Conservation (phyloP, 305 asterid species). For the Lippia alba region DNA sequence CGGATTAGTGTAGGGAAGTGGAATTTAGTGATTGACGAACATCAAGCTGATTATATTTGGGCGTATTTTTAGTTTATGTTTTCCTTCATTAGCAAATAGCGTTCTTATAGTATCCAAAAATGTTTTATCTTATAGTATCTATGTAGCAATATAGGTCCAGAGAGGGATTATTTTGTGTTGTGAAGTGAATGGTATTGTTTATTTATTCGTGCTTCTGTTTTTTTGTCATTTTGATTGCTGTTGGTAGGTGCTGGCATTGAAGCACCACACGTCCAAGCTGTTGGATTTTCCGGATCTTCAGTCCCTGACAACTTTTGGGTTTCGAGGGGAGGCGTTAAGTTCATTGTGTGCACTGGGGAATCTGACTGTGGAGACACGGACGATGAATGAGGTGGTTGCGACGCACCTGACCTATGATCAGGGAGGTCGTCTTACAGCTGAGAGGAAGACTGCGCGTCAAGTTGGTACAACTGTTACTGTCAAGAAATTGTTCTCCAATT, state of each 20-base stretch:
- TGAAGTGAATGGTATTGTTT: background rate
- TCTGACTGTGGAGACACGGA: conserved; percentile 87
- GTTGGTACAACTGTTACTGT: conserved; percentile 91
- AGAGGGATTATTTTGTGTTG: conserved; percentile 1
- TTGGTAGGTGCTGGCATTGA: conserved; percentile 76
- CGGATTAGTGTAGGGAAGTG: conserved; percentile 2
- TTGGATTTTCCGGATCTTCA: conserved; percentile 88
- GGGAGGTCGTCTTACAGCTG: conserved; percentile 67
- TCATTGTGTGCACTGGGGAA: conserved; percentile 87
- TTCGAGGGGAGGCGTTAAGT: conserved; percentile 98
- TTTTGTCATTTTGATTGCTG: conserved; percentile 15
- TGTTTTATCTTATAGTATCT: background rate
- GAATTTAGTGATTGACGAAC: background rate
- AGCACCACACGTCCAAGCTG: conserved; percentile 94
- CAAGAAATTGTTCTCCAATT: conserved; percentile 82
- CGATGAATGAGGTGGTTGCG: conserved; percentile 79
- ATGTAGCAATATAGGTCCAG: conserved; percentile 1
- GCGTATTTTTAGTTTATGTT: background rate
- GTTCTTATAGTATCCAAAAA: background rate
- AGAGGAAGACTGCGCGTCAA: conserved; percentile 91
- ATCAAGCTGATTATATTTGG: background rate
- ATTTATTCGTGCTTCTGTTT: background rate
- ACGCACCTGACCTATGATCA: conserved; percentile 82
- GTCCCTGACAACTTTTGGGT: conserved; percentile 82
- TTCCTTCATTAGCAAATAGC: background rate